Evolutionary conservation across 148 eudicot species (phyloP).

Genomic region (Camellia granthamiana): DNA sequence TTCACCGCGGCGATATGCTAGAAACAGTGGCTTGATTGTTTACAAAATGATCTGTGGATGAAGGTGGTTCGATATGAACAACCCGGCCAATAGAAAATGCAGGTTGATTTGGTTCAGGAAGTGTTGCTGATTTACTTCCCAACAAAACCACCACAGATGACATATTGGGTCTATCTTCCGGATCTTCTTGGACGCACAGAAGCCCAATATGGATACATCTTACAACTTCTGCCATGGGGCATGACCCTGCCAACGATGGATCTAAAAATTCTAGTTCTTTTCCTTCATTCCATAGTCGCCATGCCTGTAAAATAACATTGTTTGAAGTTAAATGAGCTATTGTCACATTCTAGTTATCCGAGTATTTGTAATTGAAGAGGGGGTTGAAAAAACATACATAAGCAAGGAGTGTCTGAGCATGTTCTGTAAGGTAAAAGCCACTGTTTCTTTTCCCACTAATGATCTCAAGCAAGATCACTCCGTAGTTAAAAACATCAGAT

Average conservation of each 20-base stretch:
- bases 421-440: conserved; percentile 12
- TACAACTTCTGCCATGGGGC: neutral
- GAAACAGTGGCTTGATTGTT: conserved; percentile 12
- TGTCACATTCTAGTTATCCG: neutral
- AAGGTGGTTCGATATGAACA: neutral
- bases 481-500: conserved; percentile 45
- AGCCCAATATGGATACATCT: conserved; percentile 4
- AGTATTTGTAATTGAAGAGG: neutral
- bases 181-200: conserved; percentile 17
- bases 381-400: conserved; percentile 26
- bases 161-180: conserved; percentile 11
- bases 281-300: conserved; percentile 29
- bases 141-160: conserved; percentile 13
- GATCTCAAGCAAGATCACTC: conserved; percentile 34
- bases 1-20: neutral
- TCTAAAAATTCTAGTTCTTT: neutral
- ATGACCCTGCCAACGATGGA: neutral
- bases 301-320: neutral
- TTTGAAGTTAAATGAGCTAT: neutral
- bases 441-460: conserved; percentile 34
- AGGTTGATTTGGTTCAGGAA: conserved; percentile 11
- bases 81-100: conserved; percentile 1
- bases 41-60: neutral
- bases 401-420: conserved; percentile 28
- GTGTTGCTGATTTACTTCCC: conserved; percentile 6